Conservation (phyloP, 192 early-diverging fungal species). For the Rhizoclosmatium sp. region DNA sequence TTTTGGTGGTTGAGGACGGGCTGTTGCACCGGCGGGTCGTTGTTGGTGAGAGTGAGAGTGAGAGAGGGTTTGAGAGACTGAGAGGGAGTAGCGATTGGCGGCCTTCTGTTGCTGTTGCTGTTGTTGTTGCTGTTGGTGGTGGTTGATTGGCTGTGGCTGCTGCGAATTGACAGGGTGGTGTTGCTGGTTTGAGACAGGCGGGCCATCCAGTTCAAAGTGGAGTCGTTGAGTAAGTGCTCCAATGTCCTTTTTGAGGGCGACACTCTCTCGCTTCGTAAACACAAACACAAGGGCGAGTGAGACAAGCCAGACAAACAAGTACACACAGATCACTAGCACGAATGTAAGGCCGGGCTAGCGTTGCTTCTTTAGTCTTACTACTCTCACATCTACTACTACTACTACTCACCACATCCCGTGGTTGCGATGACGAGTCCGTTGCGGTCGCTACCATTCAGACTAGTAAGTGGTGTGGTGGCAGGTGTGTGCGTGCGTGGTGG, state of each 20-base stretch:
- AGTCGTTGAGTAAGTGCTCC: not conserved
- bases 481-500: too few species aligned
- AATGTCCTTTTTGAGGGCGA: conserved; percentile 14
- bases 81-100: too few species aligned
- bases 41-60: too few species aligned
- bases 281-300: conserved; percentile 17
- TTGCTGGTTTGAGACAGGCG: too few species aligned
- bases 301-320: conserved; percentile 11
- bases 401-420: not conserved
- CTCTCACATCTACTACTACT: not conserved
- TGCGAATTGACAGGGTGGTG: too few species aligned
- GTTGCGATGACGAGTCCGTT: not conserved
- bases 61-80: too few species aligned
- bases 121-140: not conserved
- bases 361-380: not conserved
- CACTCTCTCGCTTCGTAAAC: conserved; percentile 14
- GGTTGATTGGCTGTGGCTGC: not conserved
- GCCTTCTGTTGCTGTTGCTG: not conserved
- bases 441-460: too few species aligned
- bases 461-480: too few species aligned
- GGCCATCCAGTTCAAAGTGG: not conserved
- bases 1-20: not conserved
- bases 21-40: not conserved
- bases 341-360: not conserved
- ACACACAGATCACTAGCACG: not conserved